Evolutionary conservation across 2,329 filamentous ascomycete genomes (phyloP), one percentile per base, ranked within the genome.

Genomic region (Tolypocladium inflatum): DNA sequence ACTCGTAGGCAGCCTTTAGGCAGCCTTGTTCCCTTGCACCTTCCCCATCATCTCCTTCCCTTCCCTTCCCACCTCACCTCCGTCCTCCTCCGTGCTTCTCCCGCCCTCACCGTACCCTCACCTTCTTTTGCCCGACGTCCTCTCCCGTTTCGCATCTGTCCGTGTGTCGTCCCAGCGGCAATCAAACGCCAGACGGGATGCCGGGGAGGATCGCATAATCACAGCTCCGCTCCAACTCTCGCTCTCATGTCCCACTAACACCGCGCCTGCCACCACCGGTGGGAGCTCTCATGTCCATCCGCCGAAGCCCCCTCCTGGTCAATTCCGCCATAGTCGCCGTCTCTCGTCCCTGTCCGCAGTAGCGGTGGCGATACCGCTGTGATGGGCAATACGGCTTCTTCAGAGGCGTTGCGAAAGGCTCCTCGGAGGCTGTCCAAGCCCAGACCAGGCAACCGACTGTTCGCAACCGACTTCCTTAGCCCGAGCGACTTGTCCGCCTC

Each of bases 341-440:
- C 23, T 21, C 26, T n/a, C 17, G 26, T 10, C 39, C 39, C 39
- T 33, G 55, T 59, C 56, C 3, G 11, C 48, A n/a, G n/a, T 5
- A 37, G 3, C 9, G 30, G 30, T 52, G 30, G 30, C 48, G 19
- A 37, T 21, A 37, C 5, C 19, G 48, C 19, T 52, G 48, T 37
- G 3, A 83, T 83, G 80, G 80, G 80, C 57, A 82, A 82, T 66
- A 69, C 73, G 52, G 68, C 76, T 58, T 83, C 79, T 51, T 68
- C 73, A 63, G 76, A 79, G 68, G 72, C 73, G 66, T 68, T 71
- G 60, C 63, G 66, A 58, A 67, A 70, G 65, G 60, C 63, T 64
- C 69, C 76, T 66, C 76, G 80, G 62, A 81, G 76, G 70, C 73
- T 83, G 60, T 80, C 76, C 55, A 83, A 83, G 66, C 76, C 78